These are phyloP conservation scores for Cylindrodendrum hubeiense DNA, from an alignment of 2,329 filamentous ascomycete species.

Conservation along the genomic window DNA sequence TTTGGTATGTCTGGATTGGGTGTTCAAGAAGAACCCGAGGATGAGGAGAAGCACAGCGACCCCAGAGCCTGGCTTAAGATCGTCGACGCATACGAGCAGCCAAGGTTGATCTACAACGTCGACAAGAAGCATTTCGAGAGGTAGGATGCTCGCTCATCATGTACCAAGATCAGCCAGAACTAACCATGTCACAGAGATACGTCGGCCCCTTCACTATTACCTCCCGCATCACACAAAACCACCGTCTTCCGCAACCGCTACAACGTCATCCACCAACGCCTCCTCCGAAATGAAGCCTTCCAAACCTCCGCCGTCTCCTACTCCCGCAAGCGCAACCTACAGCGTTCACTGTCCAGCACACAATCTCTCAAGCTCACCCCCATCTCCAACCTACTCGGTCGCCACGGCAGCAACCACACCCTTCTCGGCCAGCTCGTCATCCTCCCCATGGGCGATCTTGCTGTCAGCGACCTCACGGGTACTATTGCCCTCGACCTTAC, in stretches of 20 bases:
- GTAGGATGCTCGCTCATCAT: conserved; percentile 53
- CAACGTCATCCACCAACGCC: conserved; percentile 90
- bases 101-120: conserved; percentile 80
- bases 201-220: conserved; percentile 77
- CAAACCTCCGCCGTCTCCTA: conserved; percentile 82
- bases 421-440: conserved; percentile 86
- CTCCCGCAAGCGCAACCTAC: conserved; percentile 65
- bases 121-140: conserved; percentile 92
- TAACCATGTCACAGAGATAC: conserved; percentile 61
- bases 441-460: conserved; percentile 83
- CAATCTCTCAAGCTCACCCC: conserved; percentile 90
- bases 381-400: conserved; percentile 80
- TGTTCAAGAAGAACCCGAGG: conserved; percentile 66
- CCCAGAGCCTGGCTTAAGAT: conserved; percentile 87
- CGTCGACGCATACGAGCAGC: conserved; percentile 87
- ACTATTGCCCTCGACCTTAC: conserved; percentile 87
- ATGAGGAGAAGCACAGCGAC: conserved; percentile 73
- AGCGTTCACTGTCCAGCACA: conserved; percentile 71
- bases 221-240: conserved; percentile 84
- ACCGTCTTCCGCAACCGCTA: conserved; percentile 90
- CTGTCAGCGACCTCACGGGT: conserved; percentile 88
- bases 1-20: conserved; percentile 70
- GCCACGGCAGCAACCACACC: conserved; percentile 86
- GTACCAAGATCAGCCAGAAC: neutral
- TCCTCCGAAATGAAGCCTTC: conserved; percentile 93